phyloP scores from a whole-genome alignment of 352 stramenopile genomes.

The Pythium sp. region DNA sequence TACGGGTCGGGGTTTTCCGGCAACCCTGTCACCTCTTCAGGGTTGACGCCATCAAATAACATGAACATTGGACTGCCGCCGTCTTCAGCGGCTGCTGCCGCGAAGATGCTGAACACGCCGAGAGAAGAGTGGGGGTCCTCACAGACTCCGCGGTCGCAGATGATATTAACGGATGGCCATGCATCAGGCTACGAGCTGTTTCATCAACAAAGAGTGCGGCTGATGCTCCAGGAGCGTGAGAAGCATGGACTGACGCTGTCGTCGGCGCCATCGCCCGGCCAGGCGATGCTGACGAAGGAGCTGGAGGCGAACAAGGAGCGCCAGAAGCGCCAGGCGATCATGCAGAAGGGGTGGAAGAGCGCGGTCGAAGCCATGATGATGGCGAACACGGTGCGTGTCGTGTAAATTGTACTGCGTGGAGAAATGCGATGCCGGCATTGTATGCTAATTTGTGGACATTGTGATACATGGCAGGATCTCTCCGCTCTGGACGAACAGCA shows the following conservation, averaged over 20 bases:
- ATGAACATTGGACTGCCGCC: slow-evolving; percentile 36
- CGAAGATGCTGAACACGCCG: slow-evolving; percentile 61
- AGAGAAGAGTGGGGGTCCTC: slow-evolving; percentile 86
- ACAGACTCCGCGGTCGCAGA: slow-evolving; percentile 77
- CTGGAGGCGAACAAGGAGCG: slow-evolving; percentile 86
- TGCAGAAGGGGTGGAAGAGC: slow-evolving; percentile 88
- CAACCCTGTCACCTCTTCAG: slow-evolving; percentile 10
- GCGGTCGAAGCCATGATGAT: slow-evolving; percentile 85
- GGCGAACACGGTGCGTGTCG: slow-evolving; percentile 49
- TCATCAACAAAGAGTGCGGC: slow-evolving; percentile 76
- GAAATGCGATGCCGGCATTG: too few species aligned
- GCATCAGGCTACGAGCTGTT: slow-evolving; percentile 85
- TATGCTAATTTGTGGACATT: too few species aligned
- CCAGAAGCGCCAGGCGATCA: slow-evolving; percentile 84
- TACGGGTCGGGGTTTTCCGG: slow-evolving; percentile 19
- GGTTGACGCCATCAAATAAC: background rate
- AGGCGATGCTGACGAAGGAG: slow-evolving; percentile 87
- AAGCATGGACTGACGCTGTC: slow-evolving; percentile 77
- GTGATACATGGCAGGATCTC: slow-evolving; percentile 32
- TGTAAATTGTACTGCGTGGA: too few species aligned
- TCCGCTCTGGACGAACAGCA: slow-evolving; percentile 54
- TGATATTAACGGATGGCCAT: slow-evolving; percentile 80
- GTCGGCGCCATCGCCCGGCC: slow-evolving; percentile 72
- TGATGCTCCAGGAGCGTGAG: slow-evolving; percentile 85
- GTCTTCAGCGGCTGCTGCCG: slow-evolving; percentile 34